Evolutionary conservation across 805 yeast genomes (phyloP), one percentile per base, ranked within the genome.

Genomic region (Starmerella bombi): DNA sequence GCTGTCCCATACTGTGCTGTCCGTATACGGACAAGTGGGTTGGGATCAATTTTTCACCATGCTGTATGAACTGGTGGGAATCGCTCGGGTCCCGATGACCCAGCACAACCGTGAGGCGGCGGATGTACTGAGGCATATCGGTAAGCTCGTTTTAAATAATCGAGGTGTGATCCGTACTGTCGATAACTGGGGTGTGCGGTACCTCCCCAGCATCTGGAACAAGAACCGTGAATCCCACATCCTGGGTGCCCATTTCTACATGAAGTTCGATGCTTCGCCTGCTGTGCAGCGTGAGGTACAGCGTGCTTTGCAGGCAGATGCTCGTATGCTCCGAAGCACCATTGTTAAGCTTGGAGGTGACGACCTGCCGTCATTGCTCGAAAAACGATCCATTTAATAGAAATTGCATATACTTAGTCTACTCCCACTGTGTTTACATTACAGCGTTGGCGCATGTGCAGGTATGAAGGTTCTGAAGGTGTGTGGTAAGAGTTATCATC

Each of bases 141-240:
- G 97, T 8, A 79, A 75, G 57, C 66, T 84, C 56, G 73, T 88
- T 22, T 71, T 91, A 43, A 74, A 75, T 45, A 86, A 88, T 61
- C 83, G 94, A 69, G 98, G 98, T 37, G 88, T 88, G n/a, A 76
- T 88, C 29, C 72, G 97, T 58, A 77, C 74, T 45, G 73, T 88
- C 34, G 72, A 79, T 38, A 80, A 85, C 47, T 62, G 86, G 58
- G 96, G 95, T 1, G 71, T 76, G 32, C 73, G 73, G 46, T 75
- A 76, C 21, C 68, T 91, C 41, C 95, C 97, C 16, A 79, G 75
- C 49, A 71, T 88, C 45, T 71, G 82, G 62, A 74, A 77, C 50
- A 82, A 82, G 56, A 84, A 84, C 55, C 93, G 85, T 55, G 93
- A 86, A 57, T 71, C 75, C 45, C 93, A 86, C 61, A 83, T 83